Percentiles rank a stretch among this genome's conserved stretches.
Evolutionary conservation across 139 green algal species (phyloP).

Genomic region (Coelastrella sp.): DNA sequence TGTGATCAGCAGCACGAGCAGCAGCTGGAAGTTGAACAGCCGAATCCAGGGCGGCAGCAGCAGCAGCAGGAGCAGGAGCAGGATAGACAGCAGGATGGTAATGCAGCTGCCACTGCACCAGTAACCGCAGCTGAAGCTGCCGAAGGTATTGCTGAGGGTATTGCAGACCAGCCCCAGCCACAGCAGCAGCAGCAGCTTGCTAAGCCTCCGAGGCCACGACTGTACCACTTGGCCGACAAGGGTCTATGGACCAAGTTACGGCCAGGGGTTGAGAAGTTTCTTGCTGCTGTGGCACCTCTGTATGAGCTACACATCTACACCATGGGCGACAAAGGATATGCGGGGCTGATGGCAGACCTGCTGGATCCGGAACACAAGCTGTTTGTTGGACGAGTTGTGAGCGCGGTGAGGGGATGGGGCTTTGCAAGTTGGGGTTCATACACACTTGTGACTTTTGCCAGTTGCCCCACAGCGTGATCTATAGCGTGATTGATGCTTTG

Average conservation of each 20-base stretch:
- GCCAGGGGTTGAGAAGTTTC: slow-evolving; percentile 59
- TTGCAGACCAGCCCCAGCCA: background rate
- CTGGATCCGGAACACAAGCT: slow-evolving; percentile 70
- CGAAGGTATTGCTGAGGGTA: slow-evolving; percentile 40
- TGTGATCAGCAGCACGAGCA: slow-evolving; percentile 21
- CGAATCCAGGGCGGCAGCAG: slow-evolving; percentile 45
- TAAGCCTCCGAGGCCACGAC: slow-evolving; percentile 22
- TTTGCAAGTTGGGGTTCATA: background rate
- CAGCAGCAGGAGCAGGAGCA: slow-evolving; percentile 26
- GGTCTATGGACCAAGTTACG: slow-evolving; percentile 96
- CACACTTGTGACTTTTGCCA: too few species aligned
- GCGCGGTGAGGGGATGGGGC: slow-evolving; percentile 51
- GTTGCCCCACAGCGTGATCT: too few species aligned
- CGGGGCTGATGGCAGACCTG: slow-evolving; percentile 84
- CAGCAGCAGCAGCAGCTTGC: slow-evolving; percentile 13
- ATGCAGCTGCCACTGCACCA: slow-evolving; percentile 4
- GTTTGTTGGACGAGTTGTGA: slow-evolving; percentile 69
- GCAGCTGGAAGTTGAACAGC: background rate
- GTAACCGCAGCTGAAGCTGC: background rate
- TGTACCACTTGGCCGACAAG: slow-evolving; percentile 81
- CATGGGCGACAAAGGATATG: slow-evolving; percentile 94
- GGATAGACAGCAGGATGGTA: background rate
- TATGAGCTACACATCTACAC: slow-evolving; percentile 98
- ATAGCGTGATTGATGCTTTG: too few species aligned
- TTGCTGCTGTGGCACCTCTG: slow-evolving; percentile 40